A percentile compares a stretch with the other conserved stretches of the same genome.
phyloP scores from a whole-genome alignment of 306 rosid genomes.

The Quercus aquifolioides region DNA sequence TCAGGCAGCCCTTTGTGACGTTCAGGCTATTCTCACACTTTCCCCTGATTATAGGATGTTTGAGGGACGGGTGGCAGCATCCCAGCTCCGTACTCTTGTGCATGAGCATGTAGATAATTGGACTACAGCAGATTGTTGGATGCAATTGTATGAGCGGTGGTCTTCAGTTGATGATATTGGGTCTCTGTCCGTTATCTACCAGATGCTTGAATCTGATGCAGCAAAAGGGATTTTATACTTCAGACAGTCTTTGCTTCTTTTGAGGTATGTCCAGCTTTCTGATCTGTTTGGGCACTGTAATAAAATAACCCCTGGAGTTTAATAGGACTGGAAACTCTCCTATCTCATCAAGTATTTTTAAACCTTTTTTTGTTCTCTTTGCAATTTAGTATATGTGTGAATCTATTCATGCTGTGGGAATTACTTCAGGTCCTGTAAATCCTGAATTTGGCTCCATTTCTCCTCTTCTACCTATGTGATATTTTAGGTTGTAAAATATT shows the following conservation, averaged over 20 bases:
- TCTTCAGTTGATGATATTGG: slow-evolving; percentile 91
- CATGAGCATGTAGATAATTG: slow-evolving; percentile 81
- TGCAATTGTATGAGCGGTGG: slow-evolving; percentile 84
- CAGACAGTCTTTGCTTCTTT: slow-evolving; percentile 95
- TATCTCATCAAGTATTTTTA: background rate
- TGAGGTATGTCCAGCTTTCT: slow-evolving; percentile 49
- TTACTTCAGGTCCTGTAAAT: slow-evolving; percentile 4
- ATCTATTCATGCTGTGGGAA: background rate
- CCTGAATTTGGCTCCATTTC: slow-evolving; percentile 4
- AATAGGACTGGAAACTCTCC: background rate
- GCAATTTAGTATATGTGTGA: background rate
- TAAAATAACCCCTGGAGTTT: background rate
- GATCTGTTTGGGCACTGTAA: background rate
- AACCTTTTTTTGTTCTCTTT: background rate
- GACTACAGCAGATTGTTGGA: slow-evolving; percentile 96
- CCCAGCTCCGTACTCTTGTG: slow-evolving; percentile 80
- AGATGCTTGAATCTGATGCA: slow-evolving; percentile 92
- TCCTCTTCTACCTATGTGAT: slow-evolving; percentile 13
- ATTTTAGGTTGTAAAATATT: slow-evolving; percentile 7
- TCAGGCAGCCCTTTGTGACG: slow-evolving; percentile 78
- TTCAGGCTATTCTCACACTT: slow-evolving; percentile 86
- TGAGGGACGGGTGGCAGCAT: slow-evolving; percentile 86
- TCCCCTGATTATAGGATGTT: slow-evolving; percentile 76
- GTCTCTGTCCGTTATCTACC: slow-evolving; percentile 85
- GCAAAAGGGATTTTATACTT: slow-evolving; percentile 85